Base-by-base conservation (phyloP, 1,139 yeast species). In the Candida dubliniensis region DNA sequence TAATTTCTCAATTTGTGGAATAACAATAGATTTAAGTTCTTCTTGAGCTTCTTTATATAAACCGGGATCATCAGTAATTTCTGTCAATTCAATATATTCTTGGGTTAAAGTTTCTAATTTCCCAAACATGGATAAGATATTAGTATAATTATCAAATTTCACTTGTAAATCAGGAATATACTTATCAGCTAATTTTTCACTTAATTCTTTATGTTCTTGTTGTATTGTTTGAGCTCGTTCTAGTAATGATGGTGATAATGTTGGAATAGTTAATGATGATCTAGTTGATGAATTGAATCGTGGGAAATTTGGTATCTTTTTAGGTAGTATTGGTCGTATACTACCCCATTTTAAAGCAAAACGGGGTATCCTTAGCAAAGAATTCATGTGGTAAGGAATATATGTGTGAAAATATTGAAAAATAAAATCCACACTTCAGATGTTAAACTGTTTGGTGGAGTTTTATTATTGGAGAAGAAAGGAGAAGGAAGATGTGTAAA, bases 161-260 rank as follows among this genome's bases (percentile, higher is more conserved):
- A 43, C 31, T 38, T 51, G 54, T 8, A 48, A 32, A 27, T 47
- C 53, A 23, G 50, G 43, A 36, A 49, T 41, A 27, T 51, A 51
- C 6, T 38, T 36, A 18, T 40, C 43, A 14, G 43, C 47, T 31
- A 51, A 31, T 45, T 71, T 66, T 8, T 64, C 55, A 42, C 82
- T 82, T 1, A 88, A 63, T 0, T 55, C 60, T 8, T 60, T 54
- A 46, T 81, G 74, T 55, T 88, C 91, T 2, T 55, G 47, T 14
- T 68, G 60, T 60, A 87, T 68, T 6, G 63, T 52, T 37, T 76
- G 74, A 0, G 95, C 95, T 56, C 88, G 72, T 54, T 79, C 66
- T 34, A 82, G 52, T n/a, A 88, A 66, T 4, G 82, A 65, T 0
- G 91, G 89, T 52, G 82, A 87, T 11, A 84, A 61, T 18, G 41